Percentiles rank a stretch among this genome's conserved stretches.
These are phyloP conservation scores for Coemansia sp. DNA, from an alignment of 192 early-diverging fungal genomes.

Conservation along the genomic window DNA sequence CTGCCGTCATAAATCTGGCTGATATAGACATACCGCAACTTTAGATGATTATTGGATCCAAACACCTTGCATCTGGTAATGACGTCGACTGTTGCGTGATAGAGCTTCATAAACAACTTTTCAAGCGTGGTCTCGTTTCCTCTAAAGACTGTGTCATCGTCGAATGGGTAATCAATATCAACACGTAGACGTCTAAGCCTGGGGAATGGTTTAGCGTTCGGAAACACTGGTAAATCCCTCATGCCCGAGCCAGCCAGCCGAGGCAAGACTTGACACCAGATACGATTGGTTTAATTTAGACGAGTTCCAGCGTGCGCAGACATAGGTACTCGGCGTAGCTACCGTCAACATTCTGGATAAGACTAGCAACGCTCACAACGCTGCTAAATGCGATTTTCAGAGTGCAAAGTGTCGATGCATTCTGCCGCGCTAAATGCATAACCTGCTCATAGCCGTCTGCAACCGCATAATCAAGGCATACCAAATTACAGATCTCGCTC, in stretches of 20 bases:
- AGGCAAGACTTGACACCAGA: too few species aligned
- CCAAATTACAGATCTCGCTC: too few species aligned
- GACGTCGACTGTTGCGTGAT: background rate
- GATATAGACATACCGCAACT: background rate
- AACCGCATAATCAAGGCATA: background rate
- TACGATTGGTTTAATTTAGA: too few species aligned
- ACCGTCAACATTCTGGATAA: background rate
- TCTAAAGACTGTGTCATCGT: background rate
- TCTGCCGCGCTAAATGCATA: background rate
- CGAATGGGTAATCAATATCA: background rate
- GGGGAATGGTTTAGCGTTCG: background rate
- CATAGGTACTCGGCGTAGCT: background rate
- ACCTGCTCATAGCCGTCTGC: background rate
- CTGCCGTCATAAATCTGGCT: background rate
- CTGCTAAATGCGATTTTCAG: background rate
- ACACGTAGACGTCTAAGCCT: background rate
- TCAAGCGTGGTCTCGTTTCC: background rate
- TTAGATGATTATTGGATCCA: background rate
- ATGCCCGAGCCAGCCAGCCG: too few species aligned
- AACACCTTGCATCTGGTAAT: background rate
- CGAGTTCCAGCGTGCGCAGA: background rate
- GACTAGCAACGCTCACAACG: background rate
- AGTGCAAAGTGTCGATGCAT: background rate
- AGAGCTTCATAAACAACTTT: background rate
- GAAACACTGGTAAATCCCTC: background rate